A percentile compares a stretch with the other conserved stretches of the same genome.
phyloP scores from a whole-genome alignment of 2,329 filamentous ascomycete species.

The Hypoxylon sp. region DNA sequence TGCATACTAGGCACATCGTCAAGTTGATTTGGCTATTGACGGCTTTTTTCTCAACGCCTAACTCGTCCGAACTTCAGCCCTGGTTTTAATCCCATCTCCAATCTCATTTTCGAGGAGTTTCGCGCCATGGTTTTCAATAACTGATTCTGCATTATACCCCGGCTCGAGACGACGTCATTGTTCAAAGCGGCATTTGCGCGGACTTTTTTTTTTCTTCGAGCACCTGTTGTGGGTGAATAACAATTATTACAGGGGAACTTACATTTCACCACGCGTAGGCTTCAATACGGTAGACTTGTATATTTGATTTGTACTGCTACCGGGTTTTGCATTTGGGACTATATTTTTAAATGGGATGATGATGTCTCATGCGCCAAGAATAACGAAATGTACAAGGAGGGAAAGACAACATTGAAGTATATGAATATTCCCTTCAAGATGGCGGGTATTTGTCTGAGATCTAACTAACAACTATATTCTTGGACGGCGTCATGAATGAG shows the following conservation, averaged over 20 bases:
- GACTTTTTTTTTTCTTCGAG: conserved; percentile 38
- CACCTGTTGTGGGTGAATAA: conserved; percentile 32
- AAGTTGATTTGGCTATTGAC: conserved; percentile 19
- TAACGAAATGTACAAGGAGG: conserved; percentile 41
- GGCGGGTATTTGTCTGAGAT: conserved; percentile 33
- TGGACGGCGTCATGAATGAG: conserved; percentile 32
- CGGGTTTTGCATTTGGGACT: conserved; percentile 31
- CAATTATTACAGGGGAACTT: conserved; percentile 22
- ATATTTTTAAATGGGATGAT: conserved; percentile 26
- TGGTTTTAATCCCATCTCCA: conserved; percentile 26
- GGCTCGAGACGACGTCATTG: conserved; percentile 46
- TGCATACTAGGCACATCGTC: conserved; percentile 6
- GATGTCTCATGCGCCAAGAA: conserved; percentile 36
- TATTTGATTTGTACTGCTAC: conserved; percentile 32
- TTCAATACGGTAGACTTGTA: conserved; percentile 40
- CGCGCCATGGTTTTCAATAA: conserved; percentile 41
- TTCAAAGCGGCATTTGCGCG: conserved; percentile 47
- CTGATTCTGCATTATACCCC: conserved; percentile 53
- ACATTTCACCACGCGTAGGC: conserved; percentile 7
- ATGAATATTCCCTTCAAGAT: conserved; percentile 32
- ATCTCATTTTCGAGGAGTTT: conserved; percentile 41
- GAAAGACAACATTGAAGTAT: conserved; percentile 39
- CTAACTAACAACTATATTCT: conserved; percentile 26
- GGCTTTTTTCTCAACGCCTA: conserved; percentile 27
- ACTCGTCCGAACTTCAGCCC: conserved; percentile 6